Conservation (phyloP, 768 basidiomycete genomes). For the Porphyrellus cyaneotinctus region DNA sequence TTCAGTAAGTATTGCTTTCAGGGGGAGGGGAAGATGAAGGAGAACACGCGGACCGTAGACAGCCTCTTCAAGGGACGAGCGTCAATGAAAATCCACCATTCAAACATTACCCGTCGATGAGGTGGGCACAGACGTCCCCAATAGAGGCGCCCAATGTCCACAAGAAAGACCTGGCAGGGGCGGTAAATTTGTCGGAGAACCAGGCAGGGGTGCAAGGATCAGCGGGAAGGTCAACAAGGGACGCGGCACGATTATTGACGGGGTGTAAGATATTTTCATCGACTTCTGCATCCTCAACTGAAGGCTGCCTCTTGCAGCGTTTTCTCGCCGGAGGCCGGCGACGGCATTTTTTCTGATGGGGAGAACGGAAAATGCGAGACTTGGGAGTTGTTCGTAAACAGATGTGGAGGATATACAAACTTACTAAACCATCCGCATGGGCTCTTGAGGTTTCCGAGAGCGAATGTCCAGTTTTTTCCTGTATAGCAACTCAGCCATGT, state of each 20-base stretch:
- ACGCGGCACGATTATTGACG: not conserved
- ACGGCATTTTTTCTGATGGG: not conserved
- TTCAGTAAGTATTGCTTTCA: too few species aligned
- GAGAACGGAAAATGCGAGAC: not conserved
- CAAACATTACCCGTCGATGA: not conserved
- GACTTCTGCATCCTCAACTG: not conserved
- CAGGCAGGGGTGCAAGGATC: not conserved
- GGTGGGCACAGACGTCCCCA: not conserved
- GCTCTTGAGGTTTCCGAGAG: not conserved
- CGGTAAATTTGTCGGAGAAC: not conserved
- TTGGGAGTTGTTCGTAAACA: not conserved
- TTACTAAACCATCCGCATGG: not conserved
- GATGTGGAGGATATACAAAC: not conserved
- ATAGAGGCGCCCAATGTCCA: conserved; percentile 1
- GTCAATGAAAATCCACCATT: not conserved
- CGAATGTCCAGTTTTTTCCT: conserved; percentile 10
- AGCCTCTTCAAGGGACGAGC: too few species aligned
- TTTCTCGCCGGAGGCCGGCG: not conserved
- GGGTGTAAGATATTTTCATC: not conserved
- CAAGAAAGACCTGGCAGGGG: not conserved
- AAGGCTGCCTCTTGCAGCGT: not conserved
- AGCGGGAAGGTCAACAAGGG: too few species aligned
- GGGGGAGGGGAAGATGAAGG: too few species aligned
- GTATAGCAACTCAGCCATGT: not conserved
- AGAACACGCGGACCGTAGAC: too few species aligned